Evolutionary conservation across 306 rosid genomes (phyloP).

Genomic region (Fragaria ananassa): DNA sequence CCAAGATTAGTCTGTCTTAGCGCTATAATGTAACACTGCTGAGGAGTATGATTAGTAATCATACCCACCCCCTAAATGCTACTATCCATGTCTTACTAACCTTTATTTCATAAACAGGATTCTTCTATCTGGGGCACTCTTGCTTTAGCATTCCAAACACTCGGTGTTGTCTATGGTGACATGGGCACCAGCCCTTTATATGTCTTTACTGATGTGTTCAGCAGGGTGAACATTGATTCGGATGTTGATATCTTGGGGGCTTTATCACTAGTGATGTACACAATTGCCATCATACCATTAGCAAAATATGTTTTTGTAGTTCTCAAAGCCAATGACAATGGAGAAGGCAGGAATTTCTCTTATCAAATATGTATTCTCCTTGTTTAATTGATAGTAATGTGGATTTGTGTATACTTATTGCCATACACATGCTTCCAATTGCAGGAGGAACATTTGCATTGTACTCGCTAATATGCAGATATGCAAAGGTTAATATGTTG

Average conservation of each 20-base stretch:
- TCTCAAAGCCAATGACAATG: conserved; percentile 95
- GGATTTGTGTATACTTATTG: not conserved
- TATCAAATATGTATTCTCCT: conserved; percentile 12
- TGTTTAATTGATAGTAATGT: conserved; percentile 16
- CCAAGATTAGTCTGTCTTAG: conserved; percentile 14
- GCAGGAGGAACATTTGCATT: conserved; percentile 98
- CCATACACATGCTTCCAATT: conserved; percentile 27
- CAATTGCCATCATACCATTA: conserved; percentile 83
- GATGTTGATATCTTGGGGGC: conserved; percentile 89
- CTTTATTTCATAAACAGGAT: conserved; percentile 51
- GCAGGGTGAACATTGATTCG: conserved; percentile 64
- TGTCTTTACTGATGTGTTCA: conserved; percentile 87
- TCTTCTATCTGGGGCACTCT: conserved; percentile 58
- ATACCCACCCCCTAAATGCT: not conserved
- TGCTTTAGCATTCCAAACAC: conserved; percentile 81
- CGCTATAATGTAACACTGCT: not conserved
- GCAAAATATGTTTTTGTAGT: conserved; percentile 89
- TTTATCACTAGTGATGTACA: conserved; percentile 86
- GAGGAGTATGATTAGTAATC: not conserved
- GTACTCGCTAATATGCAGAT: conserved; percentile 92
- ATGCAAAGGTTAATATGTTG: conserved; percentile 77
- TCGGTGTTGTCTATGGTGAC: conserved; percentile 96
- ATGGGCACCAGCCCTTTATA: conserved; percentile 96
- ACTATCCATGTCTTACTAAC: conserved; percentile 17
- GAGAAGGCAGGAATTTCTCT: conserved; percentile 62